Percentiles rank a stretch among this genome's conserved stretches.
phyloP scores from a whole-genome alignment of 352 stramenopile genomes.

The Globisporangium carolinianum region DNA sequence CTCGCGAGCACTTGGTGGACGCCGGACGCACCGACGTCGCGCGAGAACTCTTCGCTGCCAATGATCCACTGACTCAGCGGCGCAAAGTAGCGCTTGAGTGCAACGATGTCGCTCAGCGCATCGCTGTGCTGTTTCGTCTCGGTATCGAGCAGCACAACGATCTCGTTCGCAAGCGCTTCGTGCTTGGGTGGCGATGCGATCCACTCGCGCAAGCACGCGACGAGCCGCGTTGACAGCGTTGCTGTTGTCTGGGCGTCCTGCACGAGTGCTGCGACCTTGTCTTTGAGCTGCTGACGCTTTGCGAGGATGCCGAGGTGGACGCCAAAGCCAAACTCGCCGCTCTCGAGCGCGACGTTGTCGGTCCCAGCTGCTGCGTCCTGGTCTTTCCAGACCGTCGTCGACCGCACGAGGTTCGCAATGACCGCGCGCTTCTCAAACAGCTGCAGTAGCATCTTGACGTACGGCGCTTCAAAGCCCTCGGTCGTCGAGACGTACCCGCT shows the following conservation, averaged over 20 bases:
- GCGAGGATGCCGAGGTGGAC: conserved; percentile 60
- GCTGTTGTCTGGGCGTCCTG: conserved; percentile 15
- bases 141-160: conserved; percentile 53
- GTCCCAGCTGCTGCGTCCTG: conserved; percentile 23
- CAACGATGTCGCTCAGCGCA: conserved; percentile 40
- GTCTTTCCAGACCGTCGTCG: conserved; percentile 60
- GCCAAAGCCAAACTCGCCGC: conserved; percentile 69
- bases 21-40: conserved; percentile 57
- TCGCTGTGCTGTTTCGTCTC: conserved; percentile 28
- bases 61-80: conserved; percentile 79
- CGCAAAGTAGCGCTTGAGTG: conserved; percentile 49
- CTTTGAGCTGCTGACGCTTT: conserved; percentile 63
- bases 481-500: conserved; percentile 49
- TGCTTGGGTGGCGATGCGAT: conserved; percentile 40
- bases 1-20: conserved; percentile 70
- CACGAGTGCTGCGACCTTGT: conserved; percentile 48
- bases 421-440: conserved; percentile 66
- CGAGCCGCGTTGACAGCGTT: conserved; percentile 37
- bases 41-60: conserved; percentile 69
- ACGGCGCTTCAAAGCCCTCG: conserved; percentile 58
- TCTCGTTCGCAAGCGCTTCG: conserved; percentile 57
- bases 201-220: conserved; percentile 43
- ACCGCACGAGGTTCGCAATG: conserved; percentile 65
- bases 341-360: conserved; percentile 40
- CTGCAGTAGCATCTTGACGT: conserved; percentile 77